Conservation (phyloP, 2,329 filamentous ascomycete genomes). For the Nannizziopsis barbatae region DNA sequence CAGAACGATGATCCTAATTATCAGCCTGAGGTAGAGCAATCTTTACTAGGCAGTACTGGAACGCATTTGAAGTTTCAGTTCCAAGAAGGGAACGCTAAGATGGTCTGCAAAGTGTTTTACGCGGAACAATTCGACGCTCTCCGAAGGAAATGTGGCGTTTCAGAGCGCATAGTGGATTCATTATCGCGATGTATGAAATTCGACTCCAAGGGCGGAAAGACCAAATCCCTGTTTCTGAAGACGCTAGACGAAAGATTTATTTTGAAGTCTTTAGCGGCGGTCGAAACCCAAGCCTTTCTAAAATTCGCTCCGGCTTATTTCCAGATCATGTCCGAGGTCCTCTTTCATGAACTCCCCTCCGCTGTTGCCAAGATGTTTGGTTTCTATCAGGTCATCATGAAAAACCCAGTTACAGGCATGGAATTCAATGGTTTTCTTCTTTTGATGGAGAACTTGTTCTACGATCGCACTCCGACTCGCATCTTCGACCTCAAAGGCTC, state of each 20-base stretch:
- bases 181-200: slow-evolving; percentile 92
- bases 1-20: slow-evolving; percentile 37
- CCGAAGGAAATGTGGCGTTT: slow-evolving; percentile 80
- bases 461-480: slow-evolving; percentile 78
- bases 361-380: slow-evolving; percentile 99
- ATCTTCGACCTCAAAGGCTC: slow-evolving; percentile 95
- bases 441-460: slow-evolving; percentile 96
- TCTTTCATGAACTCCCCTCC: slow-evolving; percentile 89
- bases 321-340: slow-evolving; percentile 86
- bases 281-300: slow-evolving; percentile 88
- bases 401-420: slow-evolving; percentile 79
- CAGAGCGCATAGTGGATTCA: slow-evolving; percentile 89
- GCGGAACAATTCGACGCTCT: slow-evolving; percentile 96
- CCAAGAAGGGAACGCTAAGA: slow-evolving; percentile 80
- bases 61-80: slow-evolving; percentile 96
- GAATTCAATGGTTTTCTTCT: slow-evolving; percentile 92
- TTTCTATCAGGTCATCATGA: slow-evolving; percentile 95
- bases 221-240: slow-evolving; percentile 93
- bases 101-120: slow-evolving; percentile 98
- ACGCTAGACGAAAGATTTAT: slow-evolving; percentile 91
- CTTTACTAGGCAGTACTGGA: slow-evolving; percentile 69
- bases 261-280: slow-evolving; percentile 76
- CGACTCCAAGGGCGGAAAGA: slow-evolving; percentile 97
- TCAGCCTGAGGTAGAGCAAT: slow-evolving; percentile 71
- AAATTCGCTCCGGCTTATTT: slow-evolving; percentile 96